These are phyloP conservation scores for Anisodus tanguticus DNA, from an alignment of 257 asterid species.

Conservation along the genomic window DNA sequence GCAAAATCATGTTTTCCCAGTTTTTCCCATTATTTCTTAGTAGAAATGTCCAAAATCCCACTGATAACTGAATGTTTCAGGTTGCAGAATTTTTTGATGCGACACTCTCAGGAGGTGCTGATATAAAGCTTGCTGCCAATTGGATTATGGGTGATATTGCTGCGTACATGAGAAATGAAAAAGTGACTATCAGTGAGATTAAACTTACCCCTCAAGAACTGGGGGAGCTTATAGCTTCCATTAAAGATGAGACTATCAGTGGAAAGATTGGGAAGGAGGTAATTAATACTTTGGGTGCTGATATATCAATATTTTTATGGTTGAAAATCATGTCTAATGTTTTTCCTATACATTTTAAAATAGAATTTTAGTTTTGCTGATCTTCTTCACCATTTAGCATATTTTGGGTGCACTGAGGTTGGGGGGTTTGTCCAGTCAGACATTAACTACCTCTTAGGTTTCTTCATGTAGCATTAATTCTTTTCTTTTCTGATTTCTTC, in stretches of 20 bases:
- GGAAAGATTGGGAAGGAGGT: constrained; percentile 99
- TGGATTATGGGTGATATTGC: constrained; percentile 99
- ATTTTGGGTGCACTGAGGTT: not conserved
- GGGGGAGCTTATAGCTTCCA: constrained; percentile 84
- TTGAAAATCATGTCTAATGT: not conserved
- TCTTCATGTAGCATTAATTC: not conserved
- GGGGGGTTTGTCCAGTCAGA: constrained; percentile 14
- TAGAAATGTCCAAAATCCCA: not conserved
- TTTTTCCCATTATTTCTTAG: not conserved
- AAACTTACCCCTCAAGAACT: constrained; percentile 82
- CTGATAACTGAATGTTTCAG: constrained; percentile 47
- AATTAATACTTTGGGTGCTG: constrained; percentile 17
- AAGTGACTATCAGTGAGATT: constrained; percentile 67
- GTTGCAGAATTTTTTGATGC: constrained; percentile 86
- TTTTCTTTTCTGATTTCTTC: not conserved
- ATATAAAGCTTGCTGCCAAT: constrained; percentile 80
- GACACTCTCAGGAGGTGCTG: constrained; percentile 73
- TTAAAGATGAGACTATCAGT: constrained; percentile 82
- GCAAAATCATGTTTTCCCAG: not conserved
- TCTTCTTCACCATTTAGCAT: not conserved
- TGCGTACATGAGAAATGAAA: constrained; percentile 88
- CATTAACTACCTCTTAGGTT: not conserved
- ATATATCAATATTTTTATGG: constrained; percentile 11
- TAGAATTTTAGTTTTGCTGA: not conserved
- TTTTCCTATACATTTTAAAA: not conserved